Evolutionary conservation across 2,329 filamentous ascomycete genomes (phyloP).

Genomic region (Tolypocladium capitatum): DNA sequence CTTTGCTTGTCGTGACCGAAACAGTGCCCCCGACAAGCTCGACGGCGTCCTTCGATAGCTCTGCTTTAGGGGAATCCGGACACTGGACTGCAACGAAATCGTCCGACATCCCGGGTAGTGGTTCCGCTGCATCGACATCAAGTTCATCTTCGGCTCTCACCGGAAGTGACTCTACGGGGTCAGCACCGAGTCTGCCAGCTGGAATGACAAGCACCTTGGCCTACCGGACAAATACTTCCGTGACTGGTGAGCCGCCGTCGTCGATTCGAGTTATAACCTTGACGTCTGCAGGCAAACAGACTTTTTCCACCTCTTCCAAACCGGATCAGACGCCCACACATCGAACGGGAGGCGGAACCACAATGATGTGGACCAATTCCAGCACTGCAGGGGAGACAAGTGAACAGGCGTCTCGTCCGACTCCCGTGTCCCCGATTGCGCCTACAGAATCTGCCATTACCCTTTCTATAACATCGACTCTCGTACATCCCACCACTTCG

Average conservation of each 20-base stretch:
- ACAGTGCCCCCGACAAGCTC: background rate
- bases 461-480: background rate
- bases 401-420: no score
- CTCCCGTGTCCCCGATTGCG: no score
- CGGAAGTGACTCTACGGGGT: no score
- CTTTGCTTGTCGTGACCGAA: background rate
- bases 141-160: background rate
- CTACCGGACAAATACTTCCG: no score
- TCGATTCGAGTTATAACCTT: background rate
- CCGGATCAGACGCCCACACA: background rate
- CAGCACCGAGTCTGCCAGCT: no score
- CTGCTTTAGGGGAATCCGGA: background rate
- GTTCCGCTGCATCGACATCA: background rate
- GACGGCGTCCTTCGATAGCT: background rate
- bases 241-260: no score
- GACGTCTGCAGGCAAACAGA: background rate
- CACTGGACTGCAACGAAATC: background rate
- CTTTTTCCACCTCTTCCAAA: background rate
- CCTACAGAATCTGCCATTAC: background rate
- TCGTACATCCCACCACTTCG: background rate
- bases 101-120: background rate
- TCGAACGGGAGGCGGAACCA: background rate
- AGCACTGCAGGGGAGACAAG: no score
- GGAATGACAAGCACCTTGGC: no score
- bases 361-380: no score